Percentiles rank a stretch among this genome's conserved stretches.
Evolutionary conservation across 2,329 filamentous ascomycete species (phyloP).

Genomic region (Herpotrichia juniperi): DNA sequence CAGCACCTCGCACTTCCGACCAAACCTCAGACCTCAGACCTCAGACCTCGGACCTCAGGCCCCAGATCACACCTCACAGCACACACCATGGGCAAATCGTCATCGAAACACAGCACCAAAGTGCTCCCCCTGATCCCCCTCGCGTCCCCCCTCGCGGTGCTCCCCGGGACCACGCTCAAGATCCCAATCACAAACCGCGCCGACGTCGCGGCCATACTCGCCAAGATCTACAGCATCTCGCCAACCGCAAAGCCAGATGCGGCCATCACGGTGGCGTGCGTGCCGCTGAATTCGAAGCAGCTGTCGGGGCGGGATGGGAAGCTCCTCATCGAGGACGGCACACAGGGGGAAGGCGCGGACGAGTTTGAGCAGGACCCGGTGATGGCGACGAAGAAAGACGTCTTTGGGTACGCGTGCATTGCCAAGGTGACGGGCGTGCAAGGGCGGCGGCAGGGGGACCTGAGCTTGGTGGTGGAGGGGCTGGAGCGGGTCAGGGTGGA

Average conservation of each 20-base stretch:
- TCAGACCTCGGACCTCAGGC: background rate
- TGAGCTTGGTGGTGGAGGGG: constrained; percentile 86
- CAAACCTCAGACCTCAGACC: too few relatives aligned
- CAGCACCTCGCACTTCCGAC: too few relatives aligned
- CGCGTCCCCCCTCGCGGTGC: constrained; percentile 77
- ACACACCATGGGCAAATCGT: constrained; percentile 42
- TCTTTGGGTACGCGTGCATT: constrained; percentile 83
- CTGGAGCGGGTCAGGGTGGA: constrained; percentile 77
- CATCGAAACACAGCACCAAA: constrained; percentile 36
- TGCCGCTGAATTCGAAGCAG: constrained; percentile 79
- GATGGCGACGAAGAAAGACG: constrained; percentile 60
- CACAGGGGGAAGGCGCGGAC: constrained; percentile 49
- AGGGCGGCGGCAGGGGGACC: constrained; percentile 60
- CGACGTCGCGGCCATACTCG: constrained; percentile 87
- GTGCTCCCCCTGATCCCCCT: constrained; percentile 80
- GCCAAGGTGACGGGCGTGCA: constrained; percentile 57
- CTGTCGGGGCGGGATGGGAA: constrained; percentile 74
- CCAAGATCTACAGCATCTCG: constrained; percentile 80
- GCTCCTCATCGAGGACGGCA: constrained; percentile 70
- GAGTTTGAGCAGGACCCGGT: constrained; percentile 60
- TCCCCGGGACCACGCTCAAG: constrained; percentile 84
- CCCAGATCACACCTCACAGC: background rate
- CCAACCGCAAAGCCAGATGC: constrained; percentile 68
- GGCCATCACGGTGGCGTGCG: constrained; percentile 81
- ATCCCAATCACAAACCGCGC: constrained; percentile 83